phyloP scores from a whole-genome alignment of 768 basidiomycete species.

The Tremella mesenterica region DNA sequence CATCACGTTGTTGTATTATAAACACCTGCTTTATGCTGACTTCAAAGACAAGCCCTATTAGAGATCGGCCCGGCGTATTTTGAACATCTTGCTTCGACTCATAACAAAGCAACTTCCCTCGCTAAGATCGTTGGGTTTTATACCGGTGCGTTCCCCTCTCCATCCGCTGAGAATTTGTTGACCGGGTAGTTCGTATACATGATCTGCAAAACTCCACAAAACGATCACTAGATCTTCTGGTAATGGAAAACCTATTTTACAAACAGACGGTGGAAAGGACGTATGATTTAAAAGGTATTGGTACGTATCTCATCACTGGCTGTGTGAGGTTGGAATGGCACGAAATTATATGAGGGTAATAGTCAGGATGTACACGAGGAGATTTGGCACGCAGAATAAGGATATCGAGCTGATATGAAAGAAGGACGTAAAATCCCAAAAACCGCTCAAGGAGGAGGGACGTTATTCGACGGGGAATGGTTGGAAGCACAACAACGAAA shows the following conservation, averaged over 20 bases:
- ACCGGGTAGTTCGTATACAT: constrained; percentile 52
- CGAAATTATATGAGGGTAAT: too few species aligned
- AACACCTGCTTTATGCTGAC: neutral
- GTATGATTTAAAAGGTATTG: constrained; percentile 78
- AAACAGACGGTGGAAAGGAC: constrained; percentile 58
- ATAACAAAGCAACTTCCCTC: constrained; percentile 59
- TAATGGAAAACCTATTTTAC: constrained; percentile 81
- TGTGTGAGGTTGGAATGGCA: neutral
- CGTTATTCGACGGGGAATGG: constrained; percentile 75
- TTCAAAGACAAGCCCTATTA: constrained; percentile 60
- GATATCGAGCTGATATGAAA: too few species aligned
- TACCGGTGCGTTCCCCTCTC: constrained; percentile 45
- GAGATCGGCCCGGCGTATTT: constrained; percentile 73
- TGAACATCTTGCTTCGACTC: constrained; percentile 63
- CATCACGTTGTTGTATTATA: neutral
- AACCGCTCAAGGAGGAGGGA: constrained; percentile 46
- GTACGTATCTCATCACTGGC: constrained; percentile 6
- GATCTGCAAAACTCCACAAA: constrained; percentile 65
- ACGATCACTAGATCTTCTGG: constrained; percentile 63
- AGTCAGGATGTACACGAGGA: neutral
- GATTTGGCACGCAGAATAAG: constrained; percentile 26
- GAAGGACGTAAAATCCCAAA: constrained; percentile 20
- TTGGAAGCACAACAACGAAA: constrained; percentile 66
- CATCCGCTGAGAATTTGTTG: neutral
- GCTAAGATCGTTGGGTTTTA: constrained; percentile 77